Conservation (phyloP, 306 rosid genomes). For the Cucumis sativus region DNA sequence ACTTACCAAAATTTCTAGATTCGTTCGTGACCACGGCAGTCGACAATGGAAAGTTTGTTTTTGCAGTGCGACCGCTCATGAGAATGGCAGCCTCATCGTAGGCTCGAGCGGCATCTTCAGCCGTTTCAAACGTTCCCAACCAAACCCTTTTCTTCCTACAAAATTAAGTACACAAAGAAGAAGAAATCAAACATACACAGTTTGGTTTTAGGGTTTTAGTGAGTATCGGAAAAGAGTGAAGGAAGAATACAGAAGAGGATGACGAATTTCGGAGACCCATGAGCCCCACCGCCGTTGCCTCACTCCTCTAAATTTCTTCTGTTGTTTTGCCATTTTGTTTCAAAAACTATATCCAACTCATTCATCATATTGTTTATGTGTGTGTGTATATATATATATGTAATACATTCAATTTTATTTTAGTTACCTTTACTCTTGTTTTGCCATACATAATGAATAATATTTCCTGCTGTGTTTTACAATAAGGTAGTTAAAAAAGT, state of each 20-base stretch:
- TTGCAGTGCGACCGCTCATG: slow-evolving; percentile 75
- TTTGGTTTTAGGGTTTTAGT: background rate
- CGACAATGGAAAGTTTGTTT: slow-evolving; percentile 56
- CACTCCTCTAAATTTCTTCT: slow-evolving; percentile 77
- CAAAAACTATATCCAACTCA: background rate
- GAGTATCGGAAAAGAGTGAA: background rate
- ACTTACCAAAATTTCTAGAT: background rate
- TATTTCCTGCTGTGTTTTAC: too few species aligned
- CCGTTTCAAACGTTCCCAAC: slow-evolving; percentile 83
- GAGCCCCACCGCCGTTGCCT: slow-evolving; percentile 93
- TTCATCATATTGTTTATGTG: background rate
- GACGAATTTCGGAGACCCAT: slow-evolving; percentile 89
- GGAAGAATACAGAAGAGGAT: slow-evolving; percentile 57
- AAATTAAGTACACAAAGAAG: background rate
- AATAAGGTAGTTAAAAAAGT: too few species aligned
- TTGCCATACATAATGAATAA: too few species aligned
- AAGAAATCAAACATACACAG: background rate
- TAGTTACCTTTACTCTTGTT: too few species aligned
- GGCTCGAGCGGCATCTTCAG: slow-evolving; percentile 85
- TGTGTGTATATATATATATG: background rate
- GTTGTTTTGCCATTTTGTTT: slow-evolving; percentile 29
- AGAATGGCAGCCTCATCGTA: slow-evolving; percentile 79
- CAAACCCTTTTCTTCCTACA: slow-evolving; percentile 84
- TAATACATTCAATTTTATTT: too few species aligned
- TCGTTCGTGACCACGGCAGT: too few species aligned